phyloP scores from a whole-genome alignment of 352 stramenopile species.

The Globisporangium camurandrum region DNA sequence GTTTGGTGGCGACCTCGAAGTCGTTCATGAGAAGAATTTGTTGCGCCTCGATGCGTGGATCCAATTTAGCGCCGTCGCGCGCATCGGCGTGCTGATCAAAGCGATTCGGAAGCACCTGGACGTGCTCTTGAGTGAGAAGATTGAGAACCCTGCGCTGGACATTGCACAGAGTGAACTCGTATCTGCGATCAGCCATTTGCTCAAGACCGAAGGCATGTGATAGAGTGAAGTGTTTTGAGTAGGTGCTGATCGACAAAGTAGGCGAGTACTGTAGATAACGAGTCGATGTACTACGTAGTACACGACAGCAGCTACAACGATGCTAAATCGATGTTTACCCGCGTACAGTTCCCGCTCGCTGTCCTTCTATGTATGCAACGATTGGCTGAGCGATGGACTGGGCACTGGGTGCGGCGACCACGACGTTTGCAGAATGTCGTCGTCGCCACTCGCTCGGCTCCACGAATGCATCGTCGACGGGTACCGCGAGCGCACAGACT shows the following conservation, averaged over 20 bases:
- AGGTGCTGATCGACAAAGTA: no score
- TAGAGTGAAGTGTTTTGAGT: no score
- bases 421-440: slow-evolving; percentile 9
- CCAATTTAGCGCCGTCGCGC: slow-evolving; percentile 89
- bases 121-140: slow-evolving; percentile 89
- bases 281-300: no score
- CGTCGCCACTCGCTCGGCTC: slow-evolving; percentile 5
- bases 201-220: slow-evolving; percentile 80
- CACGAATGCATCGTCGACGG: slow-evolving; percentile 12
- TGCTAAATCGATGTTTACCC: no score
- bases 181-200: slow-evolving; percentile 66
- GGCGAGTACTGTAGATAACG: no score
- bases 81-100: slow-evolving; percentile 95
- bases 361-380: slow-evolving; percentile 10
- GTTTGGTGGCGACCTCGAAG: slow-evolving; percentile 93
- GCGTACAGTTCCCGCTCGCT: no score
- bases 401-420: slow-evolving; percentile 10
- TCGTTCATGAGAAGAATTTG: slow-evolving; percentile 88
- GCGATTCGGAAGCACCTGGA: slow-evolving; percentile 93
- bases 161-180: slow-evolving; percentile 85
- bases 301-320: no score
- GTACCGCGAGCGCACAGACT: slow-evolving; percentile 8
- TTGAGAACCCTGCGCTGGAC: slow-evolving; percentile 88
- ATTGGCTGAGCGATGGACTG: not conserved
- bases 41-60: slow-evolving; percentile 89